Evolutionary conservation across 345 rosid species (phyloP).

Genomic region (Triadica sebifera): DNA sequence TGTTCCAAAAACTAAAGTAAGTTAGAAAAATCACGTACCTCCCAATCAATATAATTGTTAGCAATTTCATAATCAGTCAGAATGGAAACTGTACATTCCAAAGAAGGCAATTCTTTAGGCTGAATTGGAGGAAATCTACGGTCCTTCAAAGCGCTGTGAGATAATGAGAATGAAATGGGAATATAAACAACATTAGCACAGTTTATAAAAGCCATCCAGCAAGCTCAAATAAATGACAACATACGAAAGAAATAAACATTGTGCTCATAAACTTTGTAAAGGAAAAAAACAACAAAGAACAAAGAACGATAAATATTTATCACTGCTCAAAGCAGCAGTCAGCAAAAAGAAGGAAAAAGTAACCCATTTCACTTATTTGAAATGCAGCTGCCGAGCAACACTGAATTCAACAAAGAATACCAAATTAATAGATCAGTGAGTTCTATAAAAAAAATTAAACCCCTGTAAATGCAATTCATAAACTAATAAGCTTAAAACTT

Average conservation of each 20-base stretch:
- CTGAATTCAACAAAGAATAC: background rate
- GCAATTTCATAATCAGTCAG: conserved; percentile 76
- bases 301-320: background rate
- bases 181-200: background rate
- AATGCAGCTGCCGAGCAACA: background rate
- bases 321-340: background rate
- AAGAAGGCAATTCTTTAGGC: conserved; percentile 79
- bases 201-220: background rate
- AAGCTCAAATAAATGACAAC: background rate
- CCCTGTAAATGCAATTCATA: background rate
- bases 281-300: background rate
- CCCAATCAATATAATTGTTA: conserved; percentile 90
- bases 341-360: too few species aligned
- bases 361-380: background rate
- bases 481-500: too few species aligned
- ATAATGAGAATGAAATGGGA: background rate
- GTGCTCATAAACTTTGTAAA: too few species aligned
- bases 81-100: conserved; percentile 94
- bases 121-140: conserved; percentile 95
- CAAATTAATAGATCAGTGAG: background rate
- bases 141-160: conserved; percentile 90
- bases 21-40: conserved; percentile 49
- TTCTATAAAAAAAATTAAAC: background rate
- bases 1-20: conserved; percentile 13
- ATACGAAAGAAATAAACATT: background rate